Conservation (phyloP, 164 flowering plant species). For the Annona cherimola region DNA sequence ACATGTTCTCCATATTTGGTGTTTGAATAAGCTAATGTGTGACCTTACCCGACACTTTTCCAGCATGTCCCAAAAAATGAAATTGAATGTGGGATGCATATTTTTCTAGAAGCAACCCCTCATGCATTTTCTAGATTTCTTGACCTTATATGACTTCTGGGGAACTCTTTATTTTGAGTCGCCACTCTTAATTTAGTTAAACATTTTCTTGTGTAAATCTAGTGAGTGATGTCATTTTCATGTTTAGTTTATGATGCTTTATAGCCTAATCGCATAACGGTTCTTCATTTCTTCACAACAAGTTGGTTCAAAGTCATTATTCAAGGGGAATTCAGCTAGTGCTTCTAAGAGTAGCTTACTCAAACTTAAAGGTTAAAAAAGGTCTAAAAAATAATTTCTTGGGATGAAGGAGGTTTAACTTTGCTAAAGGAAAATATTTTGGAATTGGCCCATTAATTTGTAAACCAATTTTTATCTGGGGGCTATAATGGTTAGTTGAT, state of each 20-base stretch:
- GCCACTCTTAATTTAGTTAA: slow-evolving; percentile 72
- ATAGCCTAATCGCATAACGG: background rate
- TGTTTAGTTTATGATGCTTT: background rate
- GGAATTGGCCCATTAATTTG: slow-evolving; percentile 53
- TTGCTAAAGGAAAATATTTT: slow-evolving; percentile 47
- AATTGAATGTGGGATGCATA: no score
- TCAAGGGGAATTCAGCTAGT: slow-evolving; percentile 60
- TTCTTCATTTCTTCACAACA: slow-evolving; percentile 21
- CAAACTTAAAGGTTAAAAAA: slow-evolving; percentile 43
- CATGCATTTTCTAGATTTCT: no score
- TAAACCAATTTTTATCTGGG: slow-evolving; percentile 74
- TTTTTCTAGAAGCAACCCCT: no score
- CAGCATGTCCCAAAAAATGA: no score
- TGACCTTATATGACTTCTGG: no score
- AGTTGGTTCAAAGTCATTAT: slow-evolving; percentile 87
- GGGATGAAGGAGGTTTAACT: slow-evolving; percentile 54
- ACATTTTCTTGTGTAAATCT: slow-evolving; percentile 63
- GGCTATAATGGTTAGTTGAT: slow-evolving; percentile 70
- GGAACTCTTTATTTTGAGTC: slow-evolving; percentile 14
- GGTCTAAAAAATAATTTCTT: slow-evolving; percentile 60
- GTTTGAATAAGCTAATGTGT: no score
- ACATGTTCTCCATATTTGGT: no score
- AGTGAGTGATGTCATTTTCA: slow-evolving; percentile 32
- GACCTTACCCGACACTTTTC: no score
- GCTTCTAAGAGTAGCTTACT: slow-evolving; percentile 31